Evolutionary conservation across 1,284 basidiomycete species (phyloP), one percentile per base, ranked within the genome.

Genomic region (Naganishia albida): DNA sequence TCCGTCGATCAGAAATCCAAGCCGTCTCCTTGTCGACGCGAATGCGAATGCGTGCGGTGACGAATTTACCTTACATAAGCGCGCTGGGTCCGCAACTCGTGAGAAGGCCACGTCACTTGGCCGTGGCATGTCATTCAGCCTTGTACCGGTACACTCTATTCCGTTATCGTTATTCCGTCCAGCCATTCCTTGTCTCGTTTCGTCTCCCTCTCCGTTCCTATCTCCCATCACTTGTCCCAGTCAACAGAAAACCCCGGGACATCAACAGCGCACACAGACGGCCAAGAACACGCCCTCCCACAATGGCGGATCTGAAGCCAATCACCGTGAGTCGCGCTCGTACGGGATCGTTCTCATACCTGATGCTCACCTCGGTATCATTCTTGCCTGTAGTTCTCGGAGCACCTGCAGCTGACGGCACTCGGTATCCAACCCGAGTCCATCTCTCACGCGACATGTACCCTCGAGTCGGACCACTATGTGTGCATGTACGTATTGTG

Each of bases 391-490:
- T 67, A 80, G 76, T 81, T 81, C 73, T 80, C 79, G 62, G 80
- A 81, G 78, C 80, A 81, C 71, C 74, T 81, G 57, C 91, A 99
- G 83, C 89, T 99, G 76, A 94, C 94, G 39, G 93, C 92, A 77
- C 83, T 99, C 72, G 95, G 94, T 72, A 86, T 99, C 71, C 93
- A 98, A 80, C 93, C 95, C 62, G 88, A 90, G 69, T 95, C 92
- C 70, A 99, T 99, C 77, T 93, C 92, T 42, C 99, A 99, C 83
- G 93, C 97, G 85, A 93, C 88, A 49, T 83, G 97, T 72, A 97
- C 94, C 8, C 85, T 98, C 72, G 93, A 98, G 82, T 95, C 92
- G 71, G 95, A 99, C 83, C 90, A 90, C 79, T 99, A 91, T 80
- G 96, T 98, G 74, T 97, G 84, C 76, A 82, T 84, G 64, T 81